Conservation (phyloP, 331 rosid genomes). For the Quercus lobata region DNA sequence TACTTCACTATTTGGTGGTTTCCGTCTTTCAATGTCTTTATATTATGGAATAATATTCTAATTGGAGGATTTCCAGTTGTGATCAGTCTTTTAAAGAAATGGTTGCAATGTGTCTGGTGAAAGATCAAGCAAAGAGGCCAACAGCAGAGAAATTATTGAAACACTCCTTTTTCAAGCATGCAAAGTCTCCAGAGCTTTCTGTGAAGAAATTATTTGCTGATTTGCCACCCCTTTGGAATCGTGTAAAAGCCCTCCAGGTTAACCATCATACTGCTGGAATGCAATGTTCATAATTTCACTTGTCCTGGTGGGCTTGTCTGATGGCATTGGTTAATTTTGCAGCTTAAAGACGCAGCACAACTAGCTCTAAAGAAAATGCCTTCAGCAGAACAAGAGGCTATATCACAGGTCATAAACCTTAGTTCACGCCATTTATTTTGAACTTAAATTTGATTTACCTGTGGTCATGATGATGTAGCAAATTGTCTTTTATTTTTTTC, state of each 20-base stretch:
- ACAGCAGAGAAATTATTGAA: slow-evolving; percentile 86
- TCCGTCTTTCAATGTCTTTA: slow-evolving; percentile 11
- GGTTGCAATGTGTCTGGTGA: slow-evolving; percentile 99
- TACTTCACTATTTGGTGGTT: not conserved
- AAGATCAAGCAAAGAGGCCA: slow-evolving; percentile 98
- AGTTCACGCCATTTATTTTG: not conserved
- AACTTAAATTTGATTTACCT: not conserved
- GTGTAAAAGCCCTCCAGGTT: slow-evolving; percentile 97
- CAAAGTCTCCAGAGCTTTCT: slow-evolving; percentile 87
- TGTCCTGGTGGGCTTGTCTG: slow-evolving; percentile 15
- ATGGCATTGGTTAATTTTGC: slow-evolving; percentile 29
- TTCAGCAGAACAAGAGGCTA: slow-evolving; percentile 97
- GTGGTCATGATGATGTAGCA: not conserved
- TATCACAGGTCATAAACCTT: slow-evolving; percentile 63
- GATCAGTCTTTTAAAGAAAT: slow-evolving; percentile 99
- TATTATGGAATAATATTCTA: slow-evolving; percentile 52
- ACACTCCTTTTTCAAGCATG: slow-evolving; percentile 81
- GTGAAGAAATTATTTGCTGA: slow-evolving; percentile 84
- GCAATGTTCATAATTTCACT: slow-evolving; percentile 13
- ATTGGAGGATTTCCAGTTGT: slow-evolving; percentile 97
- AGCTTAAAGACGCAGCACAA: slow-evolving; percentile 97
- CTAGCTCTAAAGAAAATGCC: slow-evolving; percentile 95
- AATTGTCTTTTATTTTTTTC: not conserved
- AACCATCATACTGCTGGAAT: slow-evolving; percentile 18
- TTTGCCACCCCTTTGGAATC: slow-evolving; percentile 91